Evolutionary conservation across 352 stramenopile species (phyloP).

Genomic region (Albugo laibachii): DNA sequence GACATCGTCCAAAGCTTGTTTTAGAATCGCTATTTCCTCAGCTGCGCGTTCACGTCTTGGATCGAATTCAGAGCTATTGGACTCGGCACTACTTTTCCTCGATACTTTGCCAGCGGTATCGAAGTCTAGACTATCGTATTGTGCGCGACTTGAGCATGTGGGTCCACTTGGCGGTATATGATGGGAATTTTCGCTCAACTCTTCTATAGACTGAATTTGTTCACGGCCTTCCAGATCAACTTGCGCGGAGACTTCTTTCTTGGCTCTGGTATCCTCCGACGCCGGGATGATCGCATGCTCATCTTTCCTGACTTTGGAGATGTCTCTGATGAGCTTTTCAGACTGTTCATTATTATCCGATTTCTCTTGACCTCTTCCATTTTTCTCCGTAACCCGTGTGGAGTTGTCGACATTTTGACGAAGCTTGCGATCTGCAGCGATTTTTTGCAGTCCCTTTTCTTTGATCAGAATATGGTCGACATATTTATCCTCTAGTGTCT

Average conservation of each 20-base stretch:
- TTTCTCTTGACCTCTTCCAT: conserved; percentile 6
- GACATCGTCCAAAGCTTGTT: conserved; percentile 42
- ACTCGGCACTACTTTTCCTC: conserved; percentile 8
- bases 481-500: conserved; percentile 28
- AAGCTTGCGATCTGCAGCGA: conserved; percentile 15
- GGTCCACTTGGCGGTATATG: too few relatives aligned
- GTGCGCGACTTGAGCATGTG: too few relatives aligned
- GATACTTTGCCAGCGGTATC: conserved; percentile 11
- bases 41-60: conserved; percentile 23
- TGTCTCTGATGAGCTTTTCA: background rate
- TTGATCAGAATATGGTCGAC: conserved; percentile 18
- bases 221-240: too few relatives aligned
- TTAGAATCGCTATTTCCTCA: conserved; percentile 36
- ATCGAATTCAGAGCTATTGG: conserved; percentile 18
- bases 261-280: background rate
- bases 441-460: conserved; percentile 22
- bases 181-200: too few relatives aligned
- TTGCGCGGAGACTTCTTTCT: background rate
- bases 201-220: too few relatives aligned
- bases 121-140: conserved; percentile 1
- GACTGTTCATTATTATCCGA: conserved; percentile 1
- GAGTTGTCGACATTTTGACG: conserved; percentile 13
- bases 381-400: conserved; percentile 11
- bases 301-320: background rate
- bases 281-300: background rate